These are phyloP conservation scores for Cyclostephanos tholiformis DNA, from an alignment of 108 stramenopile genomes.

Conservation along the genomic window DNA sequence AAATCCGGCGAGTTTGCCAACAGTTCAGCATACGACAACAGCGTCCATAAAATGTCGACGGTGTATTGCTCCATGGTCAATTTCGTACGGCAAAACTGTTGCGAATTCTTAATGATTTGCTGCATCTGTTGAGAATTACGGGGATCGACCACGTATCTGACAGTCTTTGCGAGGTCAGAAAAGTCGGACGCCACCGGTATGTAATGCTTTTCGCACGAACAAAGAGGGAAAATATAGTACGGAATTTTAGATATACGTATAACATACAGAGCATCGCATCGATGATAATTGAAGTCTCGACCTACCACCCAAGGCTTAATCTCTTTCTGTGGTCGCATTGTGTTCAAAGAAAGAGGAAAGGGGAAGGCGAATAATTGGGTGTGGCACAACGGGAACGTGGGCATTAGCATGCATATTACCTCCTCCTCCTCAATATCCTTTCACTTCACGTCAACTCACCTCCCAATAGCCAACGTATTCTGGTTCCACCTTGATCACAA, in stretches of 20 bases:
- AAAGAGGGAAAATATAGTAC: neutral
- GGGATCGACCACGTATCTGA: conserved; percentile 31
- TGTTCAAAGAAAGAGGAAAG: neutral
- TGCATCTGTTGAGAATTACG: conserved; percentile 26
- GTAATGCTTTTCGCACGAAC: conserved; percentile 27
- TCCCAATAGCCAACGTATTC: conserved; percentile 46
- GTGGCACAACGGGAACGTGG: too few relatives aligned
- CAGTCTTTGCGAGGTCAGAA: conserved; percentile 35
- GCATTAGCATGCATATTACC: too few relatives aligned
- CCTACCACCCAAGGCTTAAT: conserved; percentile 37
- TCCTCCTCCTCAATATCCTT: too few relatives aligned
- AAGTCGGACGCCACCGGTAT: conserved; percentile 46
- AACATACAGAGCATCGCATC: neutral
- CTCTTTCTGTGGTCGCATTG: conserved; percentile 7
- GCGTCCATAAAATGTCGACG: conserved; percentile 32
- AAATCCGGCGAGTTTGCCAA: conserved; percentile 31
- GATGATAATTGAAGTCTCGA: too few relatives aligned
- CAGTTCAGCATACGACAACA: conserved; percentile 28
- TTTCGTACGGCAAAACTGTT: conserved; percentile 46
- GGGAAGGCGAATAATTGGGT: too few relatives aligned
- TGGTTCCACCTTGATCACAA: conserved; percentile 53
- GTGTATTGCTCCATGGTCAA: conserved; percentile 40
- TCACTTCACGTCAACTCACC: neutral
- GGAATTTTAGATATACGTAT: neutral
- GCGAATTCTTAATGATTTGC: conserved; percentile 42